These are phyloP conservation scores for Pyropia haitanensis DNA, from an alignment of 23 red algal genomes.

Conservation along the genomic window DNA sequence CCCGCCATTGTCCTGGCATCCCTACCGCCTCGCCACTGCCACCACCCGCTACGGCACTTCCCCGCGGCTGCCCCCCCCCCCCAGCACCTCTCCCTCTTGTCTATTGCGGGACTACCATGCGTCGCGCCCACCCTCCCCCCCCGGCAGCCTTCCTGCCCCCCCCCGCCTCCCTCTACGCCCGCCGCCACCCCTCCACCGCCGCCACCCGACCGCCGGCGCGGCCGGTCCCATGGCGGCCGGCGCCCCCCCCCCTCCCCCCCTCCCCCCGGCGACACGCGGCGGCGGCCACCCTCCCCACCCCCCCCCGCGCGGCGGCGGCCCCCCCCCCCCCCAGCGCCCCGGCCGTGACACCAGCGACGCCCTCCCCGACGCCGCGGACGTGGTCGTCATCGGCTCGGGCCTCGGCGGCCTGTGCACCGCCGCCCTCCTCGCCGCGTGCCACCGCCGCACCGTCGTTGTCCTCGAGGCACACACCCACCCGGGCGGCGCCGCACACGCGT, in stretches of 20 bases:
- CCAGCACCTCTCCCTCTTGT: not conserved
- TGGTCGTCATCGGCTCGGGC: not conserved
- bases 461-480: constrained; percentile 42
- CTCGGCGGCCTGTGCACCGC: not conserved
- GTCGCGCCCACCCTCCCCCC: constrained; percentile 2
- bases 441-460: constrained; percentile 6
- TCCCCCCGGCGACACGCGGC: not conserved
- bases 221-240: not conserved
- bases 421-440: not conserved
- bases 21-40: not conserved
- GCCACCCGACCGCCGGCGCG: not conserved
- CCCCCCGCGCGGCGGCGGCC: constrained; percentile 8
- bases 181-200: not conserved
- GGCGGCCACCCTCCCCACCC: not conserved
- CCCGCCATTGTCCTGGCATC: not conserved
- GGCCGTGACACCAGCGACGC: not conserved
- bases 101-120: not conserved
- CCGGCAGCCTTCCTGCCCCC: constrained; percentile 13
- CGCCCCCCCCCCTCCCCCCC: not conserved
- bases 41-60: not conserved
- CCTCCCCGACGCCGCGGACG: constrained; percentile 9
- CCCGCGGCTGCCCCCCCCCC: not conserved
- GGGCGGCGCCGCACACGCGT: constrained; percentile 61
- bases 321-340: not conserved
- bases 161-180: constrained; percentile 6